Base-by-base conservation (phyloP, 1,284 basidiomycete species). In the Microbotryum violaceum region DNA sequence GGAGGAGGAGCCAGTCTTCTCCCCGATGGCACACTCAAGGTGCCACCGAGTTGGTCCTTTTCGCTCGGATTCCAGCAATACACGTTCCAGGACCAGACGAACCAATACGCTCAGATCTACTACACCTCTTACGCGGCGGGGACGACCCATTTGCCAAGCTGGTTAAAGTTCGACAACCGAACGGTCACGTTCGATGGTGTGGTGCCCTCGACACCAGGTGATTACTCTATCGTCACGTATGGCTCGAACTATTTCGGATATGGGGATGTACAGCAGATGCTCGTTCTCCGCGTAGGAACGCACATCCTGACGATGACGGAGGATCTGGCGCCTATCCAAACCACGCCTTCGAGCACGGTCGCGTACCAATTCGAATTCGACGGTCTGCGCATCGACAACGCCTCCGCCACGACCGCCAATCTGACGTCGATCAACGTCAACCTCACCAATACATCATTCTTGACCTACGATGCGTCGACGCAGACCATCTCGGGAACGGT, bases 31-130 rank as follows among this genome's bases (percentile, higher is more conserved):
- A 80, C 83, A 16, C 74, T 96, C 58, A 81, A 90, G 50, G 81
- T 94, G 10, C 91, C 90, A 1, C 82, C 83, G 2, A 77, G 79
- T 33, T 96, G 91, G 91, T 91, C 89, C 0, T 97, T 94, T 76
- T 91, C 89, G 70, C 81, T 97, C 61, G 93, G 92, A 12, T 85
- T 96, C 70, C 77, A 84, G 49, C 79, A 82, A 63, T 78, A 82
- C 55, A 91, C 88, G 2, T 88, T 86, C 73, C 71, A 72, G 2
- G 77, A 81, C 42, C 37, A 82, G 55, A 91, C 88, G 2, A 88
- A 86, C 73, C 71, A 72, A 1, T 77, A 81, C 42, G 72, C 76
- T 7, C 55, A 69, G 33, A 75, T 93, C 18, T 88, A 78, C 74
- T 92, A 91, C 71, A 80, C 82, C 8, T 85, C 85, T 10, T 78